Evolutionary conservation across 345 rosid species (phyloP), one percentile per base, ranked within the genome.

Genomic region (Rhodamnia rubescens): DNA sequence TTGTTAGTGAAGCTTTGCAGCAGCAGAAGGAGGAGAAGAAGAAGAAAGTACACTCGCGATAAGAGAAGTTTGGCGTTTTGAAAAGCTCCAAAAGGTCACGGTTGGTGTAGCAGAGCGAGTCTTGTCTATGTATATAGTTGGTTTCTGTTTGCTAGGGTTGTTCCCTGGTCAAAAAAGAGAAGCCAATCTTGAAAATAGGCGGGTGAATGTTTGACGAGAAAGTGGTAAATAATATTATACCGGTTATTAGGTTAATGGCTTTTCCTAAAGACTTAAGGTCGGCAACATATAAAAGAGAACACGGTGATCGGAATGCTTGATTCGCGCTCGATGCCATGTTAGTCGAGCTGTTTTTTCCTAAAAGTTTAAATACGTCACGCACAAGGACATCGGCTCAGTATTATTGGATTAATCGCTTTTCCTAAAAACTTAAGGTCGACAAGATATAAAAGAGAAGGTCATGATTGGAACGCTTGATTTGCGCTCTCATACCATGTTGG

Each of bases 101-200:
- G 78, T 69, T 69, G 78, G 78, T 32, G 78, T 2, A 32, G 78
- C 32, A 32, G 78, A 16, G 78, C 32, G 44, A 18, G 44, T 9
- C 74, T 32, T 1, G 78, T 69, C 16, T 69, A 29, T 69, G 20
- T 18, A 10, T 32, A 69, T 61, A 21, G 47, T 1, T 32, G 40
- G 78, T 8, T 32, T 69, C 78, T 32, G 84, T 61, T 15, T 27
- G 44, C 12, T 58, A 8, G 0, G 85, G 81, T 52, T 51, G 81
- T 49, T 51, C 55, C 22, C 24, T 83, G 69, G 94, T 92, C 94
- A 90, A 92, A 15, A 57, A 16, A 89, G 89, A 87, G 92, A 86
- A 84, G 89, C 92, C 93, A 83, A 86, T 86, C 85, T 86, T 86
- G 87, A 86, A 87, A 85, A 85, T 84, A 40, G 47, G 40, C 6